phyloP scores from a whole-genome alignment of 352 stramenopile genomes.

The Phytophthora constricta region DNA sequence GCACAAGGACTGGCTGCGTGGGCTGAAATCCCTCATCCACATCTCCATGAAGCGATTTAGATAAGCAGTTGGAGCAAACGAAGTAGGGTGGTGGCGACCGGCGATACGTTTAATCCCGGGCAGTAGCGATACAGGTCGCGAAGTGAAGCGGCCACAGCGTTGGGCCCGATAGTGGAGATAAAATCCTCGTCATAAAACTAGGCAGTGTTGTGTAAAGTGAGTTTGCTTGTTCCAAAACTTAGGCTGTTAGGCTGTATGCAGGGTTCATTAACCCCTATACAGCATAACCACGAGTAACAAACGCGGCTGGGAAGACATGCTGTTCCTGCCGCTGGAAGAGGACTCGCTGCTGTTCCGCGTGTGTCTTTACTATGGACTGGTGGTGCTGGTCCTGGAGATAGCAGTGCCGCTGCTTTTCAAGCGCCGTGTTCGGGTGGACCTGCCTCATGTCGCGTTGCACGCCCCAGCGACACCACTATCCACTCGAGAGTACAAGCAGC shows the following conservation, averaged over 20 bases:
- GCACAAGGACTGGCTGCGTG: conserved; percentile 98
- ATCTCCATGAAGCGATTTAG: conserved; percentile 93
- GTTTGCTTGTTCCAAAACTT: not conserved
- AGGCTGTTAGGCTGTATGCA: too few relatives aligned
- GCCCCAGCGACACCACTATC: conserved; percentile 34
- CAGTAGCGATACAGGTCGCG: conserved; percentile 7
- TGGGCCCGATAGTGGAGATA: not conserved
- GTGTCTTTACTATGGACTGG: conserved; percentile 63
- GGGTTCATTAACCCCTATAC: too few relatives aligned
- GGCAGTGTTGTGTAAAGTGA: conserved; percentile 8
- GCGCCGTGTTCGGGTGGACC: conserved; percentile 55
- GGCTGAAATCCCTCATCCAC: conserved; percentile 96
- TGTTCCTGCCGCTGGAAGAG: conserved; percentile 60
- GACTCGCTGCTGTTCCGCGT: conserved; percentile 56
- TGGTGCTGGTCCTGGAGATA: conserved; percentile 60
- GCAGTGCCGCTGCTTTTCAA: conserved; percentile 59
- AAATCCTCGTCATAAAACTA: conserved; percentile 20
- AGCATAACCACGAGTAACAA: too few relatives aligned
- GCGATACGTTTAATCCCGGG: not conserved
- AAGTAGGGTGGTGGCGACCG: not conserved
- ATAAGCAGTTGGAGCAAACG: conserved; percentile 50
- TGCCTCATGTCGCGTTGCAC: conserved; percentile 37
- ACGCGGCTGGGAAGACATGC: too few relatives aligned
- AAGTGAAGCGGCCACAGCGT: conserved; percentile 19
- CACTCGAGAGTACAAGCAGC: conserved; percentile 49